Evolutionary conservation across 495 filamentous ascomycete genomes (phyloP).

Genomic region (Venustampulla echinocandica): DNA sequence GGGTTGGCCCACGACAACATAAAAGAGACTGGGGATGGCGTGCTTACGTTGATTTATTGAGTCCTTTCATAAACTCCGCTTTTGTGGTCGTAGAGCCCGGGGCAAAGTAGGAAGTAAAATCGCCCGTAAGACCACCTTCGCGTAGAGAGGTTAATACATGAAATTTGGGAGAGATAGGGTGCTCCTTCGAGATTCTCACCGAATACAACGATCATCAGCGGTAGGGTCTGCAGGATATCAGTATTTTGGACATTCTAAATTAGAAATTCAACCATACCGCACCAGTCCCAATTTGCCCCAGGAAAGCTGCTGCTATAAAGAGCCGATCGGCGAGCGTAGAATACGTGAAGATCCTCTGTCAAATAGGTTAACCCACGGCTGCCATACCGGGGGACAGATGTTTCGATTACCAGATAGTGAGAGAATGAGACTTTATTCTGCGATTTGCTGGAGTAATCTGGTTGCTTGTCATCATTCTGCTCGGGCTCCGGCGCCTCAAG

Average conservation of each 20-base stretch:
- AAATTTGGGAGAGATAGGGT: neutral
- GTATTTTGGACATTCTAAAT: neutral
- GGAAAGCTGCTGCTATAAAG: slow-evolving; percentile 7
- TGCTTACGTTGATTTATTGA: slow-evolving; percentile 25
- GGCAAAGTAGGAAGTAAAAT: slow-evolving; percentile 28
- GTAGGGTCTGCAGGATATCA: slow-evolving; percentile 22
- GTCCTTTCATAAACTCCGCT: slow-evolving; percentile 23
- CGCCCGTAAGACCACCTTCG: slow-evolving; percentile 14
- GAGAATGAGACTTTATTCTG: slow-evolving; percentile 51
- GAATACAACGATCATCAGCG: slow-evolving; percentile 41
- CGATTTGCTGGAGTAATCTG: slow-evolving; percentile 45
- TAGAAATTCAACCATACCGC: neutral
- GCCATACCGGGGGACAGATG: neutral
- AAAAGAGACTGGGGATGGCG: neutral
- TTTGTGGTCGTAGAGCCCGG: slow-evolving; percentile 21
- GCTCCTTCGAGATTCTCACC: slow-evolving; percentile 9
- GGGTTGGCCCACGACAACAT: neutral
- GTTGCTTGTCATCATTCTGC: neutral
- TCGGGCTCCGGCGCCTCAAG: too few relatives aligned
- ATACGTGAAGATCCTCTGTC: slow-evolving; percentile 20
- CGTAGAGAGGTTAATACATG: slow-evolving; percentile 1
- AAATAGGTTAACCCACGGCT: neutral
- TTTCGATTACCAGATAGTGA: slow-evolving; percentile 12
- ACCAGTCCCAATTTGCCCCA: slow-evolving; percentile 17
- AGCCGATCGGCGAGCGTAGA: slow-evolving; percentile 15